phyloP scores from a whole-genome alignment of 441 rosid genomes.

The Gossypium gossypioides region DNA sequence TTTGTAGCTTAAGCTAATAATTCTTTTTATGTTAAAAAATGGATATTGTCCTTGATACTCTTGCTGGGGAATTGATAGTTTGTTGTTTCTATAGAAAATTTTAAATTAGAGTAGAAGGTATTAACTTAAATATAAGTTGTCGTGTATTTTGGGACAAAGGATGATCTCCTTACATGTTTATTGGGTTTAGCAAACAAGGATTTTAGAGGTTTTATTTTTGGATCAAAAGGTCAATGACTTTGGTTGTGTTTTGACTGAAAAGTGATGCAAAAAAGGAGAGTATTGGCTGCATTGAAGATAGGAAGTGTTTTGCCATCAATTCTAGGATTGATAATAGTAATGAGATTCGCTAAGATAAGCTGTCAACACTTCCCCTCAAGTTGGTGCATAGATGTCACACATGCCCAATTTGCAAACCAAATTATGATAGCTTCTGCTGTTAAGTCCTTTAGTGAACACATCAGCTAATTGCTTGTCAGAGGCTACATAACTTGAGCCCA shows the following conservation, averaged over 20 bases:
- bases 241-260: neutral
- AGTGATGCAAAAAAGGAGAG: neutral
- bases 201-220: neutral
- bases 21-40: neutral
- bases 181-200: neutral
- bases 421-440: too few species aligned
- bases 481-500: too few species aligned
- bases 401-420: too few species aligned
- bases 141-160: neutral
- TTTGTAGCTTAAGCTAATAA: neutral
- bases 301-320: neutral
- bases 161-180: neutral
- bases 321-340: neutral
- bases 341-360: too few species aligned
- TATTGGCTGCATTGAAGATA: neutral
- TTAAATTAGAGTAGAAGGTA: neutral
- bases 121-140: neutral
- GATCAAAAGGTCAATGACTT: neutral
- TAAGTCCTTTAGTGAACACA: too few species aligned
- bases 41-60: neutral
- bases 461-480: too few species aligned
- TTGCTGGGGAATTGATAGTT: neutral
- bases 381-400: too few species aligned
- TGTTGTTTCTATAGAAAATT: neutral
- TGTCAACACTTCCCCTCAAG: too few species aligned